phyloP scores from a whole-genome alignment of 78 protist genomes.

The Dictyostelium citrinum region DNA sequence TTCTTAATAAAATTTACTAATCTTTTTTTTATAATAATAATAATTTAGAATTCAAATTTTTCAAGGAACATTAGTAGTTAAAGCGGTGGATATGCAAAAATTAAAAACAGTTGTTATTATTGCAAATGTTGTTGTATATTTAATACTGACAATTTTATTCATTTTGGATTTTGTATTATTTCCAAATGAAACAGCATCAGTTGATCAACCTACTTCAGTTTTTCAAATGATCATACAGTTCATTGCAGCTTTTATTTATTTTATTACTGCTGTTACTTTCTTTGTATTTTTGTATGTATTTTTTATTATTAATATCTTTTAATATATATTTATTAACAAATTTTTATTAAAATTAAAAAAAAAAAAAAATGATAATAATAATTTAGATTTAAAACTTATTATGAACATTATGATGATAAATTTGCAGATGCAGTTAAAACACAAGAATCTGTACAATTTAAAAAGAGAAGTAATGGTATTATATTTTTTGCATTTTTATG shows the following conservation, averaged over 20 bases:
- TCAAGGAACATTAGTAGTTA: neutral
- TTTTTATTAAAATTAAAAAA: too few relatives aligned
- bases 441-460: neutral
- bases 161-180: neutral
- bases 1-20: neutral
- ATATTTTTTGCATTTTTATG: constrained; percentile 19
- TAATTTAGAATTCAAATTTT: neutral
- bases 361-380: too few relatives aligned
- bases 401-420: constrained; percentile 10
- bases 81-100: neutral
- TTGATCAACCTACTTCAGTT: constrained; percentile 3
- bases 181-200: neutral
- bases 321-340: too few relatives aligned
- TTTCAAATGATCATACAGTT: neutral
- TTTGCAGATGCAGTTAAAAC: neutral
- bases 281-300: constrained; percentile 16
- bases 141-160: neutral
- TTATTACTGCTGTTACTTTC: neutral
- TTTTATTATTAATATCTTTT: neutral
- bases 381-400: neutral
- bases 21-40: too few relatives aligned
- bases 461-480: neutral
- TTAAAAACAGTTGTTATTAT: neutral
- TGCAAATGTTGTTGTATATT: neutral
- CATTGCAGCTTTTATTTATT: neutral